Evolutionary conservation across 2,329 filamentous ascomycete species (phyloP), one percentile per base, ranked within the genome.

Genomic region (Sclerotinia sclerotiorum): DNA sequence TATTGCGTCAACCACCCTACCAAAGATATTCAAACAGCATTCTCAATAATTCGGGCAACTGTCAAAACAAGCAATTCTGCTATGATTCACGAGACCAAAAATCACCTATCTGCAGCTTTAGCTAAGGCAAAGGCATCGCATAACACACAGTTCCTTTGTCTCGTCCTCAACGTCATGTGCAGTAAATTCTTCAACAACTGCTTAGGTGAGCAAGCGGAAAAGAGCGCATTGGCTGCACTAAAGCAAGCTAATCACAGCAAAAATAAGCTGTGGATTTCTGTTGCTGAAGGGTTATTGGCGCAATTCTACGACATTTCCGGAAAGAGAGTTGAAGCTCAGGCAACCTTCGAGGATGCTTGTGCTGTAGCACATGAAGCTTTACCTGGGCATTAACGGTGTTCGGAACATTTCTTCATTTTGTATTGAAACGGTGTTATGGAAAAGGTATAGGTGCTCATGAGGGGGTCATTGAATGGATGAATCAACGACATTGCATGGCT

Each of bases 131-230:
- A 90, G 72, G 82, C 83, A 10, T 88, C 90, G 11, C 83, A 84
- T 67, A 97, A 97, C 77, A 87, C 87, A 42, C 91, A 96, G 72
- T 90, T 94, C 66, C 85, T 93, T n/a, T 89, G 89, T 60, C 90
- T 97, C 72, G 89, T 90, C 7, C 86, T 97, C 69, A 93, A 89
- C 73, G 89, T 95, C 72, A 96, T 97, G 90, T 90, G 91, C 65
- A 88, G 86, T 75, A 87, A 88, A 64, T 90, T 97, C 66, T 79
- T 78, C 67, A 69, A 68, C 7, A 74, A 74, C 61, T 73, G 77
- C 5, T 75, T 97, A 94, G 93, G 93, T 62, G 90, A 91, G 69
- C 91, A 94, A 78, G 90, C 90, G 0, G 84, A 92, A 69, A 93
- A 93, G 80, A 91, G 90, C 75, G 89, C 90, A 5, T 84, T 85